phyloP scores from a whole-genome alignment of 192 early-diverging fungal species.

The Podila epigama region DNA sequence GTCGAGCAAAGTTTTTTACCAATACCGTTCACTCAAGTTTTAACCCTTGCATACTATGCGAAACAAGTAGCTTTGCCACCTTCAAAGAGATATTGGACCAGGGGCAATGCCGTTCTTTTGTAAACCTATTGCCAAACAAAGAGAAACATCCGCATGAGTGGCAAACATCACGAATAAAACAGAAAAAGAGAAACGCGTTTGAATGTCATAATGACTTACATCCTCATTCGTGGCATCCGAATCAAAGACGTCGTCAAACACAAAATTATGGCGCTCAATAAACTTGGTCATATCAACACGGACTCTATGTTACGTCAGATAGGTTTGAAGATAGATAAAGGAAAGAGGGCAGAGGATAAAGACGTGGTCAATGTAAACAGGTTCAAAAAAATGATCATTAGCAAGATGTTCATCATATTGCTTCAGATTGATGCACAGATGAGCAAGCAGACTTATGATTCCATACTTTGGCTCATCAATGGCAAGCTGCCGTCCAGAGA shows the following conservation, averaged over 20 bases:
- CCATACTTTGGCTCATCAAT: constrained; percentile 95
- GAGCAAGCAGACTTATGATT: background rate
- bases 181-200: background rate
- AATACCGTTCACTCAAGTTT: constrained; percentile 35
- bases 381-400: background rate
- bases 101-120: constrained; percentile 87
- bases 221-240: constrained; percentile 79
- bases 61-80: constrained; percentile 99
- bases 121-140: constrained; percentile 71
- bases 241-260: constrained; percentile 98
- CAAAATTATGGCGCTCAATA: constrained; percentile 92
- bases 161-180: background rate
- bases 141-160: too few species aligned
- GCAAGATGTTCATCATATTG: background rate
- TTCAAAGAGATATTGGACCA: constrained; percentile 93
- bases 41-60: too few species aligned
- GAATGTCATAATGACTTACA: constrained; percentile 45
- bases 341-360: too few species aligned
- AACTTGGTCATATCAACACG: constrained; percentile 96
- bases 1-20: background rate
- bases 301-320: too few species aligned
- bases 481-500: constrained; percentile 72
- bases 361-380: too few species aligned
- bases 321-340: too few species aligned
- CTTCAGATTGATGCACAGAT: background rate